Base-by-base conservation (phyloP, 2,329 filamentous ascomycete genomes). In the Alternaria brassicae region DNA sequence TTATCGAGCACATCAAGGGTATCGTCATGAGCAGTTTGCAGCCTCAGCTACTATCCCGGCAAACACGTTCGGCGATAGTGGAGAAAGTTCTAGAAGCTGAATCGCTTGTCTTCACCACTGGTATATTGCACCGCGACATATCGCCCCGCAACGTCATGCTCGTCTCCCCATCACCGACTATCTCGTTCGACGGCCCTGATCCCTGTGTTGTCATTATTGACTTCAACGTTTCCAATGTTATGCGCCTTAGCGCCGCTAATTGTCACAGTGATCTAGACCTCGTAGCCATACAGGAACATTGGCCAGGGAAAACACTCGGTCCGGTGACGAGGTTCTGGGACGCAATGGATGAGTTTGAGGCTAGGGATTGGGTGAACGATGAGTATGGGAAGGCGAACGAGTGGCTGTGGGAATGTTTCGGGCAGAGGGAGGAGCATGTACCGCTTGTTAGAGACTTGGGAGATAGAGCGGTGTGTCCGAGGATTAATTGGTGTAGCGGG, bases 81-180 rank as follows among this genome's bases (percentile, higher is more conserved):
- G 21, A 48, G 19, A 51, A 44, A 21, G 34, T 48, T 2, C 12
- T 61, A 3, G 19, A 39, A 52, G 59, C 55, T 10, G 59, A 61
- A 4, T n/a, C 51, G 8, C n/a, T 44, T 21, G 30, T 63, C 7
- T 36, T 19, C 15, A 21, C 54, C 12, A 45, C 60, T 1, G 60
- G 52, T 2, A 23, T 65, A 8, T 1, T 42, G 1, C 60, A 65
- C 21, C 17, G 42, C 30, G 60, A 65, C 10, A 41, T 58, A 2
- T 34, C 37, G 4, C 57, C 62, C 3, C 60, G 62, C 17, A 65
- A 65, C 28, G n/a, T 57, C 19, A 51, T 62, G 36, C 37, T 62
- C 25, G n/a, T 61, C 12, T 23, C 25, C 5, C 9, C 25, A 19
- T 34, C 30, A 19, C 6, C 28, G 1, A 2, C 19, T 2, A 12